Percentiles rank a stretch among this genome's conserved stretches.
These are phyloP conservation scores for Tylopilus sp. DNA, from an alignment of 1,284 basidiomycete species.

Conservation along the genomic window DNA sequence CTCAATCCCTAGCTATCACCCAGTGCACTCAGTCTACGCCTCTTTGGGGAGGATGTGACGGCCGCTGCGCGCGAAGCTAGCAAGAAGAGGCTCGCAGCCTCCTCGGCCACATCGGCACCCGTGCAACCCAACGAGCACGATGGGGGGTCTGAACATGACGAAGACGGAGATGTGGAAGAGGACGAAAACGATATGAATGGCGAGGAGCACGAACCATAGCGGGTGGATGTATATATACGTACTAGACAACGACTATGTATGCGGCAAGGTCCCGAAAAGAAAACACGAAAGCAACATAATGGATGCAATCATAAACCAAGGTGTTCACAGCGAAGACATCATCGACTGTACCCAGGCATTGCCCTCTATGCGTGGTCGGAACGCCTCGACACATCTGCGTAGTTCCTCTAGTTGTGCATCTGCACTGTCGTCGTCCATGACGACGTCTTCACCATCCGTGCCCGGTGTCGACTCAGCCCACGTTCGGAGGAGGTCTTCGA, in stretches of 20 bases:
- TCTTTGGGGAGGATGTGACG: conserved; percentile 78
- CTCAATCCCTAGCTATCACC: neutral
- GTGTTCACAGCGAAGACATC: conserved; percentile 43
- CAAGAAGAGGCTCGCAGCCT: conserved; percentile 19
- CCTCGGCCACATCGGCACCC: neutral
- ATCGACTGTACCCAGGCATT: conserved; percentile 68
- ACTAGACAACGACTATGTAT: conserved; percentile 15
- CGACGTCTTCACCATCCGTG: conserved; percentile 50
- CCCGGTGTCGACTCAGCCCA: conserved; percentile 53
- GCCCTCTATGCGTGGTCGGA: conserved; percentile 60
- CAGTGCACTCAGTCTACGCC: conserved; percentile 72
- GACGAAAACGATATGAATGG: conserved; percentile 12
- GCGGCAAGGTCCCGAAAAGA: neutral
- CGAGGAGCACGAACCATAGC: conserved; percentile 13
- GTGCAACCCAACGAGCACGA: conserved; percentile 3
- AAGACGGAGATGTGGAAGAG: conserved; percentile 6
- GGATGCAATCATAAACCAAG: neutral
- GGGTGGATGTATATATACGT: conserved; percentile 9
- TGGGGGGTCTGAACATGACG: conserved; percentile 5
- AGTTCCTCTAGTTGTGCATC: conserved; percentile 68
- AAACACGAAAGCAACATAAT: conserved; percentile 1
- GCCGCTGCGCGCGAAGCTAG: conserved; percentile 43
- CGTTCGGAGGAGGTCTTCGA: conserved; percentile 75
- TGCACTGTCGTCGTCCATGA: conserved; percentile 50
- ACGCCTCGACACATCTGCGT: conserved; percentile 62